Base-by-base conservation (phyloP, 805 yeast species). In the Cyberlindnera euphorbiiphila region DNA sequence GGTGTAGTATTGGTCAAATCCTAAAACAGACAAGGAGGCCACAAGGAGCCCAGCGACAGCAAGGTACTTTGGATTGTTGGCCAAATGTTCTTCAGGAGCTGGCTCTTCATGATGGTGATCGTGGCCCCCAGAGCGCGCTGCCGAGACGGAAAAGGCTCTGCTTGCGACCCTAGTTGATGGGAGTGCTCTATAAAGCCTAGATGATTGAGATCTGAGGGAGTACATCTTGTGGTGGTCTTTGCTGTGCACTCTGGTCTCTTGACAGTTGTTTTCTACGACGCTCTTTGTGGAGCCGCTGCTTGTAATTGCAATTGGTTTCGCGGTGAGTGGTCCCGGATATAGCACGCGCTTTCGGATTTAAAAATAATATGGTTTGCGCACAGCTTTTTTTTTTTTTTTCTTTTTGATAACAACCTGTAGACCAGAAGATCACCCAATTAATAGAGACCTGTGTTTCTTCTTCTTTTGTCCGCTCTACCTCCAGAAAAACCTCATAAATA, bases 31-130 rank as follows among this genome's bases (percentile, higher is more conserved):
- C 4, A 37, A 25, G 6, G 44, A 24, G 5, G 37, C 41, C 6
- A 27, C 25, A 4, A 37, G 15, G n/a, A 47, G 14, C 8, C 36
- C 49, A 4, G 23, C 29, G 15, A 45, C 36, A 6, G 36, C 35
- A 9, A 45, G 9, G 34, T 42, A 47, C 28, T 36, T 34, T 21
- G 51, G 49, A 31, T 45, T 45, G 31, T 42, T 38, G 1, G 36
- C 39, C 2, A 47, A 32, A 21, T 37, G 34, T 32, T 47, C 49
- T 25, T 45, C 49, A 19, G 44, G 44, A 9, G 41, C 25, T 5
- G 31, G 25, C 7, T 41, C 42, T 12, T 46, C 46, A 15, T 39
- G 31, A 21, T 39, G 41, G 23, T 41, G 37, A 13, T 31, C 47
- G 22, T 42, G 40, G 31, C 26, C 34, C 12, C 37, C 25, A 9